Conservation (phyloP, 495 filamentous ascomycete species). For the Aeminium ludgeri region DNA sequence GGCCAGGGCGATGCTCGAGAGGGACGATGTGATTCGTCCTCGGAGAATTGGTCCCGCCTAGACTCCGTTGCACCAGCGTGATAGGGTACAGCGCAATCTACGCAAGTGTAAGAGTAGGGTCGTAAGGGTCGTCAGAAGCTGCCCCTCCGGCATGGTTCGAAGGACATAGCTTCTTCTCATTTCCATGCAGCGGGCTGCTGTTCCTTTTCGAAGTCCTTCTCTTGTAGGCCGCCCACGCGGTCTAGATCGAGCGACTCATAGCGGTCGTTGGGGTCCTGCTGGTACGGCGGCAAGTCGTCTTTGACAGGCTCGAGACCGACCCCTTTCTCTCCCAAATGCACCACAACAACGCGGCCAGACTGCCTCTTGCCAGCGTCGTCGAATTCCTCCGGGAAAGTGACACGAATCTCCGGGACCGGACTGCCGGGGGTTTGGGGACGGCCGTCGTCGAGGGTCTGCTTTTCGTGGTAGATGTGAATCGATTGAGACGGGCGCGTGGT, state of each 20-base stretch:
- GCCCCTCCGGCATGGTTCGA: background rate
- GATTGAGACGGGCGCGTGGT: conserved; percentile 48
- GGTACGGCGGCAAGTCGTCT: conserved; percentile 78
- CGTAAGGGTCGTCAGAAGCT: conserved; percentile 4
- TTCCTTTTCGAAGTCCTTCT: conserved; percentile 41
- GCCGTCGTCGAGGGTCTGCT: conserved; percentile 52
- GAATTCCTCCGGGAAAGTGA: conserved; percentile 93
- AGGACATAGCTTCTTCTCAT: background rate
- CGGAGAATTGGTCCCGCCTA: too few species aligned
- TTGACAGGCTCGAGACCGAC: conserved; percentile 75
- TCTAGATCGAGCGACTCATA: conserved; percentile 91
- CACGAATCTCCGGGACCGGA: conserved; percentile 84
- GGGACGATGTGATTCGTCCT: too few species aligned
- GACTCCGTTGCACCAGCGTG: too few species aligned
- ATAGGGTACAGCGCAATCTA: too few species aligned
- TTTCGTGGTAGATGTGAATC: conserved; percentile 56
- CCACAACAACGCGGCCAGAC: conserved; percentile 79
- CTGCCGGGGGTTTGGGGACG: conserved; percentile 61
- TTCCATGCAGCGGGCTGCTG: conserved; percentile 5
- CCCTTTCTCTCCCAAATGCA: conserved; percentile 72
- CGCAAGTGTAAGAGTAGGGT: background rate
- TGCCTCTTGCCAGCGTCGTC: conserved; percentile 64
- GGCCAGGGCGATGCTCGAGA: too few species aligned
- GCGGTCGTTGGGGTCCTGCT: conserved; percentile 38
- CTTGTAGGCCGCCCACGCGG: conserved; percentile 83